These are phyloP conservation scores for Calvatia gigantea DNA, from an alignment of 768 basidiomycete genomes.

Conservation along the genomic window DNA sequence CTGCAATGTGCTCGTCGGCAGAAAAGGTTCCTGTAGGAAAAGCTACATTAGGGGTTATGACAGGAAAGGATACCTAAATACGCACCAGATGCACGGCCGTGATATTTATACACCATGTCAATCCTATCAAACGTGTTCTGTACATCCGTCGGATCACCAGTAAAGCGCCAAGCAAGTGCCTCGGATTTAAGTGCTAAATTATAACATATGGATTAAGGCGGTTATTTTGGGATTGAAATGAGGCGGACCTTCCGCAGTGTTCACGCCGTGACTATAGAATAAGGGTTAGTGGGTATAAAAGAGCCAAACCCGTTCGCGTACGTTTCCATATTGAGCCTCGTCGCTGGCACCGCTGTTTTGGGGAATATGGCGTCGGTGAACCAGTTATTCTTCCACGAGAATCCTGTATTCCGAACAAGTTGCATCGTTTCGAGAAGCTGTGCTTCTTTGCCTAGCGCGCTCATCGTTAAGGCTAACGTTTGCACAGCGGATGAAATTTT, in stretches of 20 bases:
- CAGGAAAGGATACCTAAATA: not conserved
- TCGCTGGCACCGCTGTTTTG: constrained; percentile 23
- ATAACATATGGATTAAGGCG: not conserved
- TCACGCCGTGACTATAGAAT: constrained; percentile 34
- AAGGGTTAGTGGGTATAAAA: not conserved
- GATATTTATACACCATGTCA: constrained; percentile 34
- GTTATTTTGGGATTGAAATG: not conserved
- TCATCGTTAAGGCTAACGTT: not conserved
- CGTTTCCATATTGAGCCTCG: constrained; percentile 29
- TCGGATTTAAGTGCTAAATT: constrained; percentile 36
- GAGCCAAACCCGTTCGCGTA: constrained; percentile 14
- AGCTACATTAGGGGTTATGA: not conserved
- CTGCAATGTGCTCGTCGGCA: constrained; percentile 39
- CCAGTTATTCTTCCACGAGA: constrained; percentile 40
- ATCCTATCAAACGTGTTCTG: constrained; percentile 36
- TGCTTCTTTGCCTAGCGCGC: constrained; percentile 27
- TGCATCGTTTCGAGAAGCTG: constrained; percentile 38
- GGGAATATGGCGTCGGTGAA: constrained; percentile 35
- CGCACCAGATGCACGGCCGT: constrained; percentile 34
- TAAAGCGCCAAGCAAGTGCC: constrained; percentile 39
- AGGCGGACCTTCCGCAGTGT: constrained; percentile 31
- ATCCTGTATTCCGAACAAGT: constrained; percentile 33
- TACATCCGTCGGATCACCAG: constrained; percentile 33
- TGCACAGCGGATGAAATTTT: not conserved
- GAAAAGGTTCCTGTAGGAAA: constrained; percentile 31